Base-by-base conservation (phyloP, 129 eudicot genomes). In the Lactuca sativa region DNA sequence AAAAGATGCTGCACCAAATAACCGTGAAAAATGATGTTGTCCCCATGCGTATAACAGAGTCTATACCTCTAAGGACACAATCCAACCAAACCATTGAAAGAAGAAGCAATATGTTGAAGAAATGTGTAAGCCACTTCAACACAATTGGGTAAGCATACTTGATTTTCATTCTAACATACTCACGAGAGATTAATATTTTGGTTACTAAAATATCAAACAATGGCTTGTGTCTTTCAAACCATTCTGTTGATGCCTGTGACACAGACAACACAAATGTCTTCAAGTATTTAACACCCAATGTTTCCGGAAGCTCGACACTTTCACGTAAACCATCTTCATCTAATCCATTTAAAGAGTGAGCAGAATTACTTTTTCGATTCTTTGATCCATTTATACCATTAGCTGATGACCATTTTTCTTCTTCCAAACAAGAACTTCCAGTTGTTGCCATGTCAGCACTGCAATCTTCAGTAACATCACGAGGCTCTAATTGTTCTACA, bases 1-100 rank as follows among this genome's bases (percentile, higher is more conserved):
- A 87, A 61, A 95, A 72, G 71, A 78, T 55, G 71, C 90, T 78
- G 87, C 86, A 90, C 99, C 99, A 95, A 10, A 95, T 56, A 67
- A 95, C 84, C 6, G 84, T 67, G 77, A 95, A 81, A 77, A 90
- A 73, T 4, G 95, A 90, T 41, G 97, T 76, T 21, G 97, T 87
- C 77, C 99, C 99, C 97, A 90, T 90, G 62, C 90, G 85, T 58
- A 95, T 66, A 78, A 93, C 75, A 25, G 99, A 93, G 43, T 90
- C 95, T 40, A 90, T 72, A 78, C 99, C 99, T 81, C 99, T 86
- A 60, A 95, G 65, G 55, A 86, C 59, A 76, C 91, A 95, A 64
- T 90, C 97, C 81, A 95, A 79, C 99, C 99, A 95, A 36, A 90
- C 81, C 95, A 90, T 78, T 13, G 74, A 63, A 61, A 95, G 71